These are phyloP conservation scores for Solanum sitiens DNA, from an alignment of 257 asterid genomes.

Conservation along the genomic window DNA sequence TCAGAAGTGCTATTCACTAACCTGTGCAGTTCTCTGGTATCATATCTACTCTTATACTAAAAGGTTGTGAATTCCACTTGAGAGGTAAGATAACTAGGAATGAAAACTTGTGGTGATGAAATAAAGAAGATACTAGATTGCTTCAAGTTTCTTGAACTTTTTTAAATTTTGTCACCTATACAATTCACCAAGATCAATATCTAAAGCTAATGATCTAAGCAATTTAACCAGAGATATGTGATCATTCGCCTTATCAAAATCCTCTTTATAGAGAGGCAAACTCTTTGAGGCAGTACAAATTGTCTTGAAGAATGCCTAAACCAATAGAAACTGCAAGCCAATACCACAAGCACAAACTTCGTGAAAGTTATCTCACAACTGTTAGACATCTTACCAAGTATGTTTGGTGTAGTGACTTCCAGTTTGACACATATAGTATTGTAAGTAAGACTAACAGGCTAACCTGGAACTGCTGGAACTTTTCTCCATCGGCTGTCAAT, in stretches of 20 bases:
- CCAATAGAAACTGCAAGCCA: neutral
- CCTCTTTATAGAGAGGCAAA: neutral
- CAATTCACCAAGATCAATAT: neutral
- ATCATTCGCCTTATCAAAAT: neutral
- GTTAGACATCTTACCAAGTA: neutral
- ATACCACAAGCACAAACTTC: neutral
- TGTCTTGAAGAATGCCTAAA: neutral
- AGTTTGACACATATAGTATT: neutral
- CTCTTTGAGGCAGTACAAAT: neutral
- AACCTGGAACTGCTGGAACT: constrained; percentile 98
- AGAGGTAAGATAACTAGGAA: neutral
- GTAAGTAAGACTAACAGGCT: neutral
- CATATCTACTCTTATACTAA: neutral
- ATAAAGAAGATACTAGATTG: neutral
- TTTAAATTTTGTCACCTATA: neutral
- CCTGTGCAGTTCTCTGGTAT: neutral
- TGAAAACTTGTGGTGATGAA: neutral
- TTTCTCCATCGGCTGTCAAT: constrained; percentile 91
- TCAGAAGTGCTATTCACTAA: neutral
- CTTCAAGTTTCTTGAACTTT: neutral
- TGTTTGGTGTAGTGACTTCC: neutral
- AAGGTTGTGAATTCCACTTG: neutral
- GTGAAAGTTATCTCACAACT: neutral
- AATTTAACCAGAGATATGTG: neutral
- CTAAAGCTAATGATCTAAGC: neutral